A percentile compares a stretch with the other conserved stretches of the same genome.
Evolutionary conservation across 306 rosid genomes (phyloP).

Genomic region (Aeschynomene evenia): DNA sequence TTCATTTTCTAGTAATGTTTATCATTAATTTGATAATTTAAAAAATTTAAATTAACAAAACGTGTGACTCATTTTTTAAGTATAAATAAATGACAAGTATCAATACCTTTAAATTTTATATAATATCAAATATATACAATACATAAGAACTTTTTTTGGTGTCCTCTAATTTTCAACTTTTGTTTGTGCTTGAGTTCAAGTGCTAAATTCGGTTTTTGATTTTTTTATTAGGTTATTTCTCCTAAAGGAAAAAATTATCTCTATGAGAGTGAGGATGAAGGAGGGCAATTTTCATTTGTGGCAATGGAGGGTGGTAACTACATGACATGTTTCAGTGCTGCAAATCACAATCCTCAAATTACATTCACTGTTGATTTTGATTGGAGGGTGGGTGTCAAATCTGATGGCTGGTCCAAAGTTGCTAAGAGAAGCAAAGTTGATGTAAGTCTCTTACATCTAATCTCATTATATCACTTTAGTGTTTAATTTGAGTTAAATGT

Average conservation of each 20-base stretch:
- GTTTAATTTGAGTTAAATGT: too few species aligned
- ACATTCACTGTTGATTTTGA: conserved; percentile 59
- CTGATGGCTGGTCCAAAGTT: conserved; percentile 57
- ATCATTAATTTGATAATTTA: too few species aligned
- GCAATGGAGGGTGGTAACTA: conserved; percentile 54
- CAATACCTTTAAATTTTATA: too few species aligned
- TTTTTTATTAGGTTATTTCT: conserved; percentile 52
- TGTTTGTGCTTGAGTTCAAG: too few species aligned
- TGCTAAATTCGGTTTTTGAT: neutral
- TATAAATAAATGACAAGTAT: too few species aligned
- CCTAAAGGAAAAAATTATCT: conserved; percentile 43
- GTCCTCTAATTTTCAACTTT: too few species aligned
- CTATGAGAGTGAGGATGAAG: conserved; percentile 36
- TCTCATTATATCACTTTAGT: too few species aligned
- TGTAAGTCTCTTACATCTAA: conserved; percentile 55
- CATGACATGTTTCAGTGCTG: conserved; percentile 57
- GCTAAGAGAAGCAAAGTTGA: conserved; percentile 68
- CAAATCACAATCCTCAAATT: conserved; percentile 26
- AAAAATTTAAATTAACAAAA: too few species aligned
- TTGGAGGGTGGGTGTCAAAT: conserved; percentile 67
- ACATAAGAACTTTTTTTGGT: too few species aligned
- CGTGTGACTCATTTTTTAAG: too few species aligned
- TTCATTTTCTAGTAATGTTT: too few species aligned
- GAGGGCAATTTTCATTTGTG: conserved; percentile 56
- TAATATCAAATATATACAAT: too few species aligned